phyloP scores from a whole-genome alignment of 1,284 basidiomycete species.

The Cryptococcus floricola region DNA sequence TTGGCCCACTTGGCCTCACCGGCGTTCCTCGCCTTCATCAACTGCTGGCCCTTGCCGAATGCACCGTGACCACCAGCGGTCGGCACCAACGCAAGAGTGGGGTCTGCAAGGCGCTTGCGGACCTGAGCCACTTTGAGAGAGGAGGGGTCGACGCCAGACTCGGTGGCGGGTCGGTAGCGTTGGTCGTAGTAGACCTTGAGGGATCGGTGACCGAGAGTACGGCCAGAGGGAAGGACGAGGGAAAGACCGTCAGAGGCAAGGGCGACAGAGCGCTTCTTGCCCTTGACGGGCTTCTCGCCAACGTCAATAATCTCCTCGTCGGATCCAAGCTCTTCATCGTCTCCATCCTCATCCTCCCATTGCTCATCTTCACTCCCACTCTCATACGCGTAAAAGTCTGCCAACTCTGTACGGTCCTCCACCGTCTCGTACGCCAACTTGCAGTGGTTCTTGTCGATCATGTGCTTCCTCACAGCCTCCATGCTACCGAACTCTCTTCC shows the following conservation, averaged over 20 bases:
- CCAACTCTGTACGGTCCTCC: conserved; percentile 75
- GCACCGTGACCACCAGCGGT: conserved; percentile 80
- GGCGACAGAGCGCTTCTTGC: not conserved
- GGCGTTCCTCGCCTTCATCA: conserved; percentile 84
- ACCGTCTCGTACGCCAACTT: conserved; percentile 88
- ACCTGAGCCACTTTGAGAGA: conserved; percentile 59
- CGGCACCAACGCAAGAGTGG: conserved; percentile 75
- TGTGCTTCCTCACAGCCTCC: conserved; percentile 85
- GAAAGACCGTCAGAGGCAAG: conserved; percentile 59
- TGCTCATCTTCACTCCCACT: conserved; percentile 66
- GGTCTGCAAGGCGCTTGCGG: conserved; percentile 69
- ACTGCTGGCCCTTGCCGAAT: conserved; percentile 70
- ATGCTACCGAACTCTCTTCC: conserved; percentile 73
- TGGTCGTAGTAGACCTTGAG: conserved; percentile 86
- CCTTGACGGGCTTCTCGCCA: conserved; percentile 9
- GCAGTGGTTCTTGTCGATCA: conserved; percentile 92
- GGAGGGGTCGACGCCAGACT: conserved; percentile 29
- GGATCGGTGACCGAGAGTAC: conserved; percentile 84
- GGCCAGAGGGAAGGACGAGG: conserved; percentile 90
- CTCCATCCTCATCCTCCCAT: conserved; percentile 46
- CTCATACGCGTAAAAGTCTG: conserved; percentile 91
- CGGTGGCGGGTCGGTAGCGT: conserved; percentile 55
- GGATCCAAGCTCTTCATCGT: conserved; percentile 18
- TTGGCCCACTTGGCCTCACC: conserved; percentile 93
- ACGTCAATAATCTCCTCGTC: not conserved